Conservation (phyloP, 73 alveolate species). For the Stentor roeselii region DNA sequence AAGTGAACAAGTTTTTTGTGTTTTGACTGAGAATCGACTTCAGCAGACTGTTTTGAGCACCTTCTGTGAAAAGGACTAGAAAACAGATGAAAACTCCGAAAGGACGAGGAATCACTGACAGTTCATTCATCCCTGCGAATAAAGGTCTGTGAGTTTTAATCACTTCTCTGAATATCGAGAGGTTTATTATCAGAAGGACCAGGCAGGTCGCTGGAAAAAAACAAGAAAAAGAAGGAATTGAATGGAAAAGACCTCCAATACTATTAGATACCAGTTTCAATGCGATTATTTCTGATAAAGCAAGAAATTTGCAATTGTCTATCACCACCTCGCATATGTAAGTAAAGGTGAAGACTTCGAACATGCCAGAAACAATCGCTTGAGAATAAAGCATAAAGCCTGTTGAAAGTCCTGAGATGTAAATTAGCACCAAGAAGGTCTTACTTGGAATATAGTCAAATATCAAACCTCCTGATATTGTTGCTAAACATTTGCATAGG, state of each 20-base stretch:
- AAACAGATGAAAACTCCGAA: neutral
- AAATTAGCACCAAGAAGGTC: too few species aligned
- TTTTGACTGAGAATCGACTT: too few species aligned
- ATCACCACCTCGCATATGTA: neutral
- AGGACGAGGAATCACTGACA: neutral
- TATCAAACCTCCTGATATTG: neutral
- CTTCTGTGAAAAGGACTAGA: neutral
- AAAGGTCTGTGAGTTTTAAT: neutral
- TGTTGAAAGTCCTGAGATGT: neutral
- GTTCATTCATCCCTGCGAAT: neutral
- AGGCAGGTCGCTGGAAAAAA: neutral
- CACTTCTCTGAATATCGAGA: neutral
- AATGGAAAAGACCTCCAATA: neutral
- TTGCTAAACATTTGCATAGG: neutral
- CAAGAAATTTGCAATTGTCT: neutral
- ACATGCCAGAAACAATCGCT: neutral
- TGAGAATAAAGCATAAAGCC: neutral
- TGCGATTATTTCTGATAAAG: neutral
- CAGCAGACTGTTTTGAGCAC: neutral
- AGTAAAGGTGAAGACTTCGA: neutral
- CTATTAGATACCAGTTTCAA: neutral
- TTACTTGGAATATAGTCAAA: neutral
- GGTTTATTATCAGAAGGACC: neutral
- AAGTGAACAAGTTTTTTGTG: neutral
- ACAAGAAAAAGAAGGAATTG: too few species aligned